These are phyloP conservation scores for Berberis vulgaris DNA, from an alignment of 164 flowering plant genomes.

Conservation along the genomic window DNA sequence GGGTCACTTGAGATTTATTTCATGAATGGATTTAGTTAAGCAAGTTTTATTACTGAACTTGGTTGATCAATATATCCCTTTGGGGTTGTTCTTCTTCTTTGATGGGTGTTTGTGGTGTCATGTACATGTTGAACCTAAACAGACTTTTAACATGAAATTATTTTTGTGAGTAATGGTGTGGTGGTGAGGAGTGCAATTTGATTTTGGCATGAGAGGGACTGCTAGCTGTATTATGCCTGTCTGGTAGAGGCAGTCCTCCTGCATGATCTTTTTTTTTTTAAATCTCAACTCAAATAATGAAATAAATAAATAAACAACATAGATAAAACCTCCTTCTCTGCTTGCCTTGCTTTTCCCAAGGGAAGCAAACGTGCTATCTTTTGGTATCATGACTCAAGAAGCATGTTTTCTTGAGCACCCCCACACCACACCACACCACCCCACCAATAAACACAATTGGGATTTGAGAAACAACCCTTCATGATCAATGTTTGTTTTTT, in stretches of 20 bases:
- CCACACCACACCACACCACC: slow-evolving; percentile 9
- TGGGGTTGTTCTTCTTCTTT: too few species aligned
- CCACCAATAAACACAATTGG: slow-evolving; percentile 8
- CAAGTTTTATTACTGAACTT: too few species aligned
- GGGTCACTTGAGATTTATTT: too few species aligned
- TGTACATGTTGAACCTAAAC: too few species aligned
- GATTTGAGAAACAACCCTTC: too few species aligned
- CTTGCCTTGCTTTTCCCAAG: slow-evolving; percentile 25
- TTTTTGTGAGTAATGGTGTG: too few species aligned
- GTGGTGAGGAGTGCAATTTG: too few species aligned
- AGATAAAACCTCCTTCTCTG: slow-evolving; percentile 1
- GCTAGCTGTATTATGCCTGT: slow-evolving; percentile 80
- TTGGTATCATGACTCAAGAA: slow-evolving; percentile 44
- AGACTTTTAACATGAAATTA: too few species aligned
- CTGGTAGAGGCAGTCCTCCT: slow-evolving; percentile 66
- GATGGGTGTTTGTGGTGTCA: too few species aligned
- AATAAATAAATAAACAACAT: not conserved
- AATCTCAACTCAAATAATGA: not conserved
- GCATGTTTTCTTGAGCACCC: slow-evolving; percentile 36
- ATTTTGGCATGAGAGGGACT: not conserved
- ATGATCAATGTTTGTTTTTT: too few species aligned
- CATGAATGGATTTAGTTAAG: too few species aligned
- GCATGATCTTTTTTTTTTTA: slow-evolving; percentile 52
- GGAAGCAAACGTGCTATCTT: slow-evolving; percentile 56
- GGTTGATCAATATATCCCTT: too few species aligned